Percentiles rank a stretch among this genome's conserved stretches.
These are phyloP conservation scores for Stropharia rugosoannulata DNA, from an alignment of 768 basidiomycete genomes.

Conservation along the genomic window DNA sequence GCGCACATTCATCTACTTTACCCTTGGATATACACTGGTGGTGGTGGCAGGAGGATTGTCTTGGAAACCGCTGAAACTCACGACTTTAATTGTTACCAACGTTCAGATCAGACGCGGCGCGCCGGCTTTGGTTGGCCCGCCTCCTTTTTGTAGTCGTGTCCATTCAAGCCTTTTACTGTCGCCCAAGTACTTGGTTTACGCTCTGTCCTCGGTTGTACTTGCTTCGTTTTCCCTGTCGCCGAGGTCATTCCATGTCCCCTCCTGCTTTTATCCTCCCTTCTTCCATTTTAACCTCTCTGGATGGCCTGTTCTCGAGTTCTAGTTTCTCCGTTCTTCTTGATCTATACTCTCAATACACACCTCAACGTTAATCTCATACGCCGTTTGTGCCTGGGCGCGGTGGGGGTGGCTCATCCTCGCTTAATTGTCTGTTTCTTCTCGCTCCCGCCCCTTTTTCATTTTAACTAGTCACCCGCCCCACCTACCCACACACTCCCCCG, in stretches of 20 bases:
- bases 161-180: not conserved
- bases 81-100: not conserved
- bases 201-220: not conserved
- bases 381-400: not conserved
- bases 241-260: constrained; percentile 1
- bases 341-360: not conserved
- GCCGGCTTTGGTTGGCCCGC: no score
- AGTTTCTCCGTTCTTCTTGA: constrained; percentile 4
- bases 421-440: constrained; percentile 12
- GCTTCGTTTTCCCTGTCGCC: not conserved
- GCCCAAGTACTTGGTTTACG: not conserved
- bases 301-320: not conserved
- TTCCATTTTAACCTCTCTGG: constrained; percentile 2
- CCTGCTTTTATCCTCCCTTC: not conserved
- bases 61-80: constrained; percentile 10
- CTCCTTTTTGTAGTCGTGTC: no score
- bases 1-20: not conserved
- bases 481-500: not conserved
- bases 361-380: not conserved
- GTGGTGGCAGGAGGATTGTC: constrained; percentile 8
- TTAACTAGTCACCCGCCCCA: not conserved
- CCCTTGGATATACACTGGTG: constrained; percentile 7
- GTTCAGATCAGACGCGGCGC: no score
- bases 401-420: constrained; percentile 8
- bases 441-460: not conserved